Conservation (phyloP, 164 flowering plant species). For the Cinnamomum chago region DNA sequence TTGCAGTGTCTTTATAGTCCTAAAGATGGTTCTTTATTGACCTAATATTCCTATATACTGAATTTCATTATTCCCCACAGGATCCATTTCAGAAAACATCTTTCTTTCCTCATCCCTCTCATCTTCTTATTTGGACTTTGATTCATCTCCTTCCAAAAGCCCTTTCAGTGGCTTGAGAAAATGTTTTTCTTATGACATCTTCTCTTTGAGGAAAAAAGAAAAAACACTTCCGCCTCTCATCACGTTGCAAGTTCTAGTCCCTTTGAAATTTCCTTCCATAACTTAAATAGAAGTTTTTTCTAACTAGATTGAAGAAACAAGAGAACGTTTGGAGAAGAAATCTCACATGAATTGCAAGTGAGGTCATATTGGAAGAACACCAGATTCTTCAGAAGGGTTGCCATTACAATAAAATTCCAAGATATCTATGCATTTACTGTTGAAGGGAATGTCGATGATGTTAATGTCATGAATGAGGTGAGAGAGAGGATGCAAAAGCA, state of each 20-base stretch:
- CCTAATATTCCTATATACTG: neutral
- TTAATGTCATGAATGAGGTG: constrained; percentile 91
- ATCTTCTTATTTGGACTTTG: too few relatives aligned
- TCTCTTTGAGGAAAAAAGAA: too few relatives aligned
- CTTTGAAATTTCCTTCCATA: constrained; percentile 1
- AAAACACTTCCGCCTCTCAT: too few relatives aligned
- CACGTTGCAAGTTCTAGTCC: neutral
- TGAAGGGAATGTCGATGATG: constrained; percentile 97
- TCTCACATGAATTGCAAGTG: constrained; percentile 58
- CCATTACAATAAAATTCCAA: constrained; percentile 75
- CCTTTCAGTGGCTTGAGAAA: too few relatives aligned
- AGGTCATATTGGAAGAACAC: constrained; percentile 57
- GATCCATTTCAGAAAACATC: neutral
- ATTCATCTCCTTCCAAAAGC: too few relatives aligned
- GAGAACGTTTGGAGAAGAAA: constrained; percentile 56
- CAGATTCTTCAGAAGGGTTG: constrained; percentile 71
- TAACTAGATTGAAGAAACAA: neutral
- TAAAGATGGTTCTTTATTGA: neutral
- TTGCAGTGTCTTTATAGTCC: too few relatives aligned
- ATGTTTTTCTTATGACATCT: too few relatives aligned
- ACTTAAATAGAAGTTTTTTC: neutral
- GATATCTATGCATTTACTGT: constrained; percentile 93
- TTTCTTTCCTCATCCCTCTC: neutral
- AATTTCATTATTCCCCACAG: neutral
- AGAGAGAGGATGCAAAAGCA: constrained; percentile 93